These are phyloP conservation scores for Chlorella sp. DNA, from an alignment of 139 green algal species.

Conservation along the genomic window DNA sequence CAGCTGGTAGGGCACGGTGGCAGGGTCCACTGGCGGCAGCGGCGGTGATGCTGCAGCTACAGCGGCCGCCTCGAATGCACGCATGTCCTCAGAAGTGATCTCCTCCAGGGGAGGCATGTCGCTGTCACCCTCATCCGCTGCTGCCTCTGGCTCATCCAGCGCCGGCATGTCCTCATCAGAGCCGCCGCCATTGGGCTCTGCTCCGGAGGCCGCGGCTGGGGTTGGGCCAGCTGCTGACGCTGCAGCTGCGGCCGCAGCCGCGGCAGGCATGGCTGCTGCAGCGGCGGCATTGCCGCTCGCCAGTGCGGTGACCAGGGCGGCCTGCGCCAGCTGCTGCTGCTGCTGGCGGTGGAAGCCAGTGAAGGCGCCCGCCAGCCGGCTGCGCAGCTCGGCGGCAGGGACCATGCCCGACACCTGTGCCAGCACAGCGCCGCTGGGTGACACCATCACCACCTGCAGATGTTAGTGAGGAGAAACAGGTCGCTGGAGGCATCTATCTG, in stretches of 20 bases:
- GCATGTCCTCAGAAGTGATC: neutral
- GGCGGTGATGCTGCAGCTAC: neutral
- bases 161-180: neutral
- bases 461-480: too few relatives aligned
- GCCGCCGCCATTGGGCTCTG: too few relatives aligned
- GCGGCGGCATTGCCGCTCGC: neutral
- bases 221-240: too few relatives aligned
- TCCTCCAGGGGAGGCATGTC: neutral
- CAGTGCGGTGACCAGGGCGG: neutral
- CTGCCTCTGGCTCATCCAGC: neutral
- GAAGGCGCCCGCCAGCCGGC: neutral
- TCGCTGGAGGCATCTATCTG: too few relatives aligned
- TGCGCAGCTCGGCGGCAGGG: neutral
- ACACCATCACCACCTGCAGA: constrained; percentile 33
- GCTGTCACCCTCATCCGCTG: too few relatives aligned
- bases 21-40: neutral
- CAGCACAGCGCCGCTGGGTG: neutral
- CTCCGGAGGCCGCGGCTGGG: neutral
- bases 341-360: neutral
- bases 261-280: neutral
- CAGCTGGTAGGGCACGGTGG: constrained; percentile 3
- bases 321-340: neutral
- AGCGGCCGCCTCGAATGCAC: neutral
- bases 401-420: neutral
- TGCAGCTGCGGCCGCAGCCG: neutral